A percentile compares a stretch with the other conserved stretches of the same genome.
These are phyloP conservation scores for Saccharomycopsis olivae DNA, from an alignment of 805 yeast species.

Conservation along the genomic window DNA sequence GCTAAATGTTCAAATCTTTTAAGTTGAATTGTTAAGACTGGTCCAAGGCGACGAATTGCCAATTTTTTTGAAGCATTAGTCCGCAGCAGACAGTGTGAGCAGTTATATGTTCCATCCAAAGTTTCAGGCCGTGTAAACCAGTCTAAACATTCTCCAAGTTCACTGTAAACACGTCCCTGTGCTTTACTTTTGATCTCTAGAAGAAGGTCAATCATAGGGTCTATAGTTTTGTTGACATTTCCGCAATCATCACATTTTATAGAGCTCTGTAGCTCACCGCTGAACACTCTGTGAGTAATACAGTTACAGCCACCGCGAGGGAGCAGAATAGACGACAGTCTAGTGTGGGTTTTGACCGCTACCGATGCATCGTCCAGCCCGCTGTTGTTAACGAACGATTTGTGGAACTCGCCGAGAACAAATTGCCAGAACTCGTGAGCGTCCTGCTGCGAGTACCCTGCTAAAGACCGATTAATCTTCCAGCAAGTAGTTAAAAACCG, in stretches of 20 bases:
- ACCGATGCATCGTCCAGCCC: constrained; percentile 22
- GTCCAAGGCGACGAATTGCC: constrained; percentile 57
- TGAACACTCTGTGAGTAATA: constrained; percentile 70
- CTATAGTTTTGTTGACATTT: constrained; percentile 48
- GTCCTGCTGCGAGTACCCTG: constrained; percentile 96
- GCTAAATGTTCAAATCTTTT: constrained; percentile 41
- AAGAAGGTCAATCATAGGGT: constrained; percentile 85
- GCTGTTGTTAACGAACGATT: constrained; percentile 24
- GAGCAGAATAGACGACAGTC: constrained; percentile 10
- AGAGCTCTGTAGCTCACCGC: constrained; percentile 74
- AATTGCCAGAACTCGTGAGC: constrained; percentile 98
- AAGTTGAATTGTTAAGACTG: constrained; percentile 73
- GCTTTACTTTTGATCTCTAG: constrained; percentile 50
- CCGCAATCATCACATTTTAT: constrained; percentile 66
- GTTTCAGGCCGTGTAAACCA: constrained; percentile 71
- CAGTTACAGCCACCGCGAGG: constrained; percentile 72
- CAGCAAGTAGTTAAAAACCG: constrained; percentile 77
- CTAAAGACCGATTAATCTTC: constrained; percentile 73
- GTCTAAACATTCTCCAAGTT: constrained; percentile 53
- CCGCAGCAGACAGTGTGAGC: constrained; percentile 51
- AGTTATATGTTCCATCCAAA: constrained; percentile 63
- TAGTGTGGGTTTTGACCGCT: constrained; percentile 17
- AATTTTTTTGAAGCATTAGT: constrained; percentile 68
- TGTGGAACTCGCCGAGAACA: constrained; percentile 74
- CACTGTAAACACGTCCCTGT: constrained; percentile 19